Base-by-base conservation (phyloP, 352 stramenopile species). In the Phytophthora fragariaefolia region DNA sequence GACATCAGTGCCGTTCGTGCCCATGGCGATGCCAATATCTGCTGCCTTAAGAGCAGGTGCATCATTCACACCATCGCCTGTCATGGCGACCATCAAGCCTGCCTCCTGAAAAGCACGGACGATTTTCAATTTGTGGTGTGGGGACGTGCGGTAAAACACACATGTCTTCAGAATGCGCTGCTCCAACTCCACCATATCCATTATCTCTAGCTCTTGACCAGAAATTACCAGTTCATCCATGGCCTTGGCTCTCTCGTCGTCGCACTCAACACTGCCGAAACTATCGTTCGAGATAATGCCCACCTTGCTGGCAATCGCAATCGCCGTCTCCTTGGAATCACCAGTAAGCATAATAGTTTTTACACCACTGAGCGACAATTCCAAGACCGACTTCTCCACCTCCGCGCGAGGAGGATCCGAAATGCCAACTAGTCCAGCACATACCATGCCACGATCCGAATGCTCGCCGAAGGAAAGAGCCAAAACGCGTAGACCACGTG, bases 61-160 rank as follows among this genome's bases (percentile, higher is more conserved):
- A 79, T 99, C 98, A 77, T 99, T 99, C 13, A 98, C 98, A 32
- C 98, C 98, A 68, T 99, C 98, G n/a, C 98, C 98, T n/a, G 98
- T 99, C 83, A 99, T 98, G 6, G 97, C 97, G 42, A 99, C 96
- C 72, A 91, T 83, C 38, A 90, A 40, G 2, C 82, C 81, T 17
- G 77, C 80, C 45, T 89, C 78, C 69, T 99, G 96, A 9, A 98
- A 85, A 15, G 93, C 95, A 6, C 89, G 82, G 8, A 99, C 97
- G 66, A 99, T 97, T 58, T 95, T 95, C 12, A 99, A 83, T 61
- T 99, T 99, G 71, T 99, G 96, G 23, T 93, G 75, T 6, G 97
- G 97, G 32, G 87, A 96, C 10, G 97, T 98, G 24, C 96, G 90
- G 75, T 99, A 99, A 71, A 99, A 99, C 8, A 99, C 93, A 32